Evolutionary conservation across 371 early-diverging fungal genomes (phyloP), one percentile per base, ranked within the genome.

Genomic region (Nematocida minor): DNA sequence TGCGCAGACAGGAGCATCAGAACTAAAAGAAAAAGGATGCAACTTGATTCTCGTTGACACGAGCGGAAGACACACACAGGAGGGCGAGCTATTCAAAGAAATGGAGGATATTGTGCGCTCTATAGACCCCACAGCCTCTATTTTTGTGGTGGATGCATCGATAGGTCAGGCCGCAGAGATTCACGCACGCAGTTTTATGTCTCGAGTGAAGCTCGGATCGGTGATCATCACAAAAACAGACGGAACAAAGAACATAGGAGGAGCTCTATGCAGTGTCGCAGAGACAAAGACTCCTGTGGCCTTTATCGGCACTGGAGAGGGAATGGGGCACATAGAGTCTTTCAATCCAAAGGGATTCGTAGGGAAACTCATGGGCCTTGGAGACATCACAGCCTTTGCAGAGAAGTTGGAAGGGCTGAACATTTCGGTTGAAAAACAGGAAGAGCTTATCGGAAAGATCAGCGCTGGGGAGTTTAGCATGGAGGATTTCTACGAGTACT

Each of bases 161-260:
- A 97, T 97, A 81, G 98, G 98, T 80, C 98, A 98, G 87, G 93
- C 95, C 16, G 97, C 97, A 2, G 96, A 97, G 78, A 85, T 88
- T 54, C 97, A 97, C 86, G 95, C 98, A 4, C 85, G 88, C 57
- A 95, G 94, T 32, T 98, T 98, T 83, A 92, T 92, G 78, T 91
- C 93, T 80, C 91, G 93, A 4, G 94, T 95, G n/a, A 88, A 91
- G 79, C 90, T 97, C 60, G 98, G 98, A 62, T 93, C 95, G 2
- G 93, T 98, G 66, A 91, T 98, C 67, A 90, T 98, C 60, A 97
- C 98, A 66, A 98, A 98, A 87, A 92, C 97, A 91, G 98, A 98
- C 83, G 98, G 98, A 29, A 94, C 96, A 80, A 94, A 93, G 36
- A 96, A 95, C 84, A 96, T 96, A 84, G 98, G 98, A 84, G 98